Base-by-base conservation (phyloP, 148 eudicot genomes). In the Chenopodium berlandieri region DNA sequence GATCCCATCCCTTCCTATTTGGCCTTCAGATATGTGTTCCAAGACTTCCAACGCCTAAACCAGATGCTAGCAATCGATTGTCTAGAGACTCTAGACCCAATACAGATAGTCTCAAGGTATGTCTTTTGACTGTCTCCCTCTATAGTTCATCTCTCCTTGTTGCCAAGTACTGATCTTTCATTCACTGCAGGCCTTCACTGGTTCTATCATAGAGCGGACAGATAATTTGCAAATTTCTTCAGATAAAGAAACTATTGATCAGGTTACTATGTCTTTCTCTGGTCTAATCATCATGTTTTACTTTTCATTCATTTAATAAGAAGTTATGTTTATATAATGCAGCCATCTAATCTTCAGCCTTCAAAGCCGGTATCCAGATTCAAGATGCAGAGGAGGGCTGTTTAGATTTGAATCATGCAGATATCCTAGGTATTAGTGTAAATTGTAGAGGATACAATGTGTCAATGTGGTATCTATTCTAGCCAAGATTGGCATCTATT, bases 341-440 rank as follows among this genome's bases (percentile, higher is more conserved):
- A 87, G 87, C 79, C 84, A 56, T 62, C 85, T 67, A 79, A 81
- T 17, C 58, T 86, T 68, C 76, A 81, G 69, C 81, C 89, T 37
- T 87, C 96, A 80, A 93, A 86, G 82, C 93, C 93, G 13, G 90
- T 93, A 58, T 95, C 98, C 50, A 92, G 96, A 87, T 95, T 93
- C 82, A 95, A 86, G 88, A 86, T 91, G 95, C 92, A 87, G 77
- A 90, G 94, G 81, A 89, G 86, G 87, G 70, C 19, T 9, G 68
- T 63, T 31, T 73, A 78, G 40, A 64, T 12, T 64, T 83, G 34
- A 75, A 80, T 44, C 71, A 71, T 79, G 62, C 63, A 56, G 22
- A 32, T 8, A 3, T 31, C 75, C 74, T n/a, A 47, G 12, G 20
- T 23, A 46, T 40, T 13, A 60, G 10, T 73, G 78, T 78, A 73